These are phyloP conservation scores for Candida saitoana DNA, from an alignment of 805 yeast species.

Conservation along the genomic window DNA sequence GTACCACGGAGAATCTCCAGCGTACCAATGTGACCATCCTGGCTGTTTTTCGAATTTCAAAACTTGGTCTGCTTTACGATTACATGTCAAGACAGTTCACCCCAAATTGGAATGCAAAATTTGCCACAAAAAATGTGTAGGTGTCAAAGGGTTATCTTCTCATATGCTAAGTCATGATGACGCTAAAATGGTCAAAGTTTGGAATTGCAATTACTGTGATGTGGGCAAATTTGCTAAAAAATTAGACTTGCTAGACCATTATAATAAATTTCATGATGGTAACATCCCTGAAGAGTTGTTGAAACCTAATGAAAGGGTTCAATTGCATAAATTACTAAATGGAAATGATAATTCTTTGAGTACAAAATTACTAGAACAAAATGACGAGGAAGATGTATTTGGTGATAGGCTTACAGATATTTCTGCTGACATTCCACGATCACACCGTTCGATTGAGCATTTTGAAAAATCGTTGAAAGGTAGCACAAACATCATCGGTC, in stretches of 20 bases:
- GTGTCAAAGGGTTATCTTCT: constrained; percentile 61
- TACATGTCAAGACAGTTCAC: constrained; percentile 69
- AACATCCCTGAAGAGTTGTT: constrained; percentile 32
- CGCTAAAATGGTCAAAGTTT: constrained; percentile 45
- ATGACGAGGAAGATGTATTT: constrained; percentile 9
- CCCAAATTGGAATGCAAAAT: constrained; percentile 60
- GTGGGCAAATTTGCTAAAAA: constrained; percentile 50
- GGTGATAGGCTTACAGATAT: constrained; percentile 7
- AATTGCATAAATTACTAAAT: constrained; percentile 18
- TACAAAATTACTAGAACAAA: constrained; percentile 3
- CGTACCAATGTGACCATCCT: constrained; percentile 58
- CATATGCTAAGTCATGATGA: constrained; percentile 71
- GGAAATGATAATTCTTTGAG: constrained; percentile 10
- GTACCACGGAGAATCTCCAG: constrained; percentile 54
- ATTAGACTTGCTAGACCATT: constrained; percentile 55
- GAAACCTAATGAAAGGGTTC: constrained; percentile 18
- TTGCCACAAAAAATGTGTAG: constrained; percentile 73
- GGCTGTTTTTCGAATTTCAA: constrained; percentile 59
- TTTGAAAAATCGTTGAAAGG: constrained; percentile 15
- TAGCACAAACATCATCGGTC: constrained; percentile 27
- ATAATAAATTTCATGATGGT: constrained; percentile 44
- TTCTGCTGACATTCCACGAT: constrained; percentile 11
- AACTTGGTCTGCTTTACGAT: constrained; percentile 70
- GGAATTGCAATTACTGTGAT: constrained; percentile 63
- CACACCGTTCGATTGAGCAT: constrained; percentile 15